Conservation (phyloP, 2,329 filamentous ascomycete species). For the Pseudopithomyces chartarum region DNA sequence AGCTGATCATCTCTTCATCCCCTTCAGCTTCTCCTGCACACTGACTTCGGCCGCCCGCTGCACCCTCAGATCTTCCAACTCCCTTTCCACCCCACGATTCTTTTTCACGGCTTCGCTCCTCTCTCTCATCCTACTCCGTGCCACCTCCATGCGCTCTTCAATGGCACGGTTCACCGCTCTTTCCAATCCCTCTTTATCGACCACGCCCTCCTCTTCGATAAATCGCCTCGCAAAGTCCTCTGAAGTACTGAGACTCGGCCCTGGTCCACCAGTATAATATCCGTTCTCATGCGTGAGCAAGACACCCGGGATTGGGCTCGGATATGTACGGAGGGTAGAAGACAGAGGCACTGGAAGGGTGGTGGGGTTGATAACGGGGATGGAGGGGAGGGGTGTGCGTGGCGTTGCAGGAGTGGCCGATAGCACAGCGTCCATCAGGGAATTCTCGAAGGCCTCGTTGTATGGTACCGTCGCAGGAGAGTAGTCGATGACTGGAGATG, state of each 20-base stretch:
- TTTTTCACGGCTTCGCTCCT: conserved; percentile 46
- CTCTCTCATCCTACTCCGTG: conserved; percentile 44
- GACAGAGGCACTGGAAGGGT: conserved; percentile 50
- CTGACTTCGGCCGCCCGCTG: conserved; percentile 53
- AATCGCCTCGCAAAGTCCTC: conserved; percentile 47
- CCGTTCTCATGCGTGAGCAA: conserved; percentile 53
- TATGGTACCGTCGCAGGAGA: conserved; percentile 51
- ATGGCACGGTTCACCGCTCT: conserved; percentile 40
- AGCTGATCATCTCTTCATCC: conserved; percentile 38
- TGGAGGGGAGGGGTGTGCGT: conserved; percentile 24
- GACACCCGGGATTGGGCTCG: conserved; percentile 50
- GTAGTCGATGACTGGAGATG: conserved; percentile 44
- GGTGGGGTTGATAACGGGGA: conserved; percentile 37
- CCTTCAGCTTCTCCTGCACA: conserved; percentile 49
- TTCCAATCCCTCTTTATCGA: conserved; percentile 42
- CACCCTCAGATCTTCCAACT: conserved; percentile 50
- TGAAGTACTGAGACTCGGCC: conserved; percentile 43
- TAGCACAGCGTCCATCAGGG: conserved; percentile 47
- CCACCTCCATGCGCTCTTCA: conserved; percentile 41
- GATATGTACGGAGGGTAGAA: conserved; percentile 50
- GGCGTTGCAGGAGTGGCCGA: conserved; percentile 33
- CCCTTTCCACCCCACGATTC: conserved; percentile 50
- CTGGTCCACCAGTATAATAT: conserved; percentile 55
- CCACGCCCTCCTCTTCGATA: conserved; percentile 42
- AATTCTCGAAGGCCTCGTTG: conserved; percentile 51